Conservation (phyloP, 1,139 yeast species). For the Debaryomyces subglobosus region DNA sequence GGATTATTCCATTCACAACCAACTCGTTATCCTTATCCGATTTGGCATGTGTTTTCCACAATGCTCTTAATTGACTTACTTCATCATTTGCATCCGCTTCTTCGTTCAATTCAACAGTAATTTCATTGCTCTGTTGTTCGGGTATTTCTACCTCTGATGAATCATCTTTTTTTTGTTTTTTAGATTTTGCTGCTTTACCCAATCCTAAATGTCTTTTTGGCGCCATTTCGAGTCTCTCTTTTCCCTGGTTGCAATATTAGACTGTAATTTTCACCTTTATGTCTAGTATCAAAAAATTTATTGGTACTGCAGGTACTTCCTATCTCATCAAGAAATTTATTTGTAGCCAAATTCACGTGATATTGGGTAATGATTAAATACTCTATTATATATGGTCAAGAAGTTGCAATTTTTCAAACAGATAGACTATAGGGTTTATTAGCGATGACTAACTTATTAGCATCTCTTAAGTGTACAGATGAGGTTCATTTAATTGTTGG, state of each 20-base stretch:
- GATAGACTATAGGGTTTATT: not conserved
- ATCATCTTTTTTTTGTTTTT: conserved; percentile 46
- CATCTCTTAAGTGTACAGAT: conserved; percentile 52
- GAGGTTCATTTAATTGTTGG: conserved; percentile 71
- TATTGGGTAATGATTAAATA: conserved; percentile 19
- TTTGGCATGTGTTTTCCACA: conserved; percentile 62
- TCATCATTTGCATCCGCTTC: conserved; percentile 79
- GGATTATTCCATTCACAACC: conserved; percentile 81
- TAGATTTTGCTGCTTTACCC: conserved; percentile 62
- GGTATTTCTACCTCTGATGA: conserved; percentile 12
- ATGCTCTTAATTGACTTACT: conserved; percentile 67
- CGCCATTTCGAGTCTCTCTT: conserved; percentile 43
- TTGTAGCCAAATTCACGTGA: conserved; percentile 20
- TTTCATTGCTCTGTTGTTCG: conserved; percentile 35
- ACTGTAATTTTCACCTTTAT: not conserved
- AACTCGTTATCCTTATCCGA: conserved; percentile 62
- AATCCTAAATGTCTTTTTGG: conserved; percentile 79
- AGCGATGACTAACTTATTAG: conserved; percentile 41
- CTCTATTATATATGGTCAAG: conserved; percentile 6
- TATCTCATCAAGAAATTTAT: not conserved
- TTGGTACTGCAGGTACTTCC: conserved; percentile 4
- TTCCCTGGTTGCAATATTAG: conserved; percentile 2
- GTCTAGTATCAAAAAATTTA: conserved; percentile 1
- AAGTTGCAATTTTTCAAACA: conserved; percentile 9
- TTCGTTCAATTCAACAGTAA: conserved; percentile 71